Percentiles rank a stretch among this genome's conserved stretches.
These are phyloP conservation scores for Sphagnurus paluster DNA, from an alignment of 1,284 basidiomycete genomes.

Conservation along the genomic window DNA sequence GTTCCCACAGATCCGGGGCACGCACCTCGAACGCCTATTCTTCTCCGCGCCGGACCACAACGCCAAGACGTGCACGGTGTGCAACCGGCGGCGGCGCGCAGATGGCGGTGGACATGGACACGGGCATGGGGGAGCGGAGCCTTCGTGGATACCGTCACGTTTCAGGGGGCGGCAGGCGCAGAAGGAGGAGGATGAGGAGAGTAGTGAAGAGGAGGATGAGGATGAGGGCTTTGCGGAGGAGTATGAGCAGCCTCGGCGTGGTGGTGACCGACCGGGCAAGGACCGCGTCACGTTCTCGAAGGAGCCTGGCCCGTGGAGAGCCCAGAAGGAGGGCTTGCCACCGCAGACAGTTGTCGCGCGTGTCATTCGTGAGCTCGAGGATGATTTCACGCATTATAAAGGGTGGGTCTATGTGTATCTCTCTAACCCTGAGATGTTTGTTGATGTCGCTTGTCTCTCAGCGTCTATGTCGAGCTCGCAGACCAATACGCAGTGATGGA, in stretches of 20 bases:
- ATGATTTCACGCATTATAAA: slow-evolving; percentile 89
- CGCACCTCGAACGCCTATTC: slow-evolving; percentile 74
- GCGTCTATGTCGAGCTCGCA: slow-evolving; percentile 84
- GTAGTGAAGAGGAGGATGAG: slow-evolving; percentile 28
- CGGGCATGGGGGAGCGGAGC: slow-evolving; percentile 11
- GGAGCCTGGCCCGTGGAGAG: slow-evolving; percentile 27
- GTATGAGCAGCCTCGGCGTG: slow-evolving; percentile 43
- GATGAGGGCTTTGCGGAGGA: slow-evolving; percentile 55
- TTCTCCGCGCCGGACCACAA: slow-evolving; percentile 78
- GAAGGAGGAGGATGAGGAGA: slow-evolving; percentile 17
- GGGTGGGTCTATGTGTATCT: slow-evolving; percentile 48
- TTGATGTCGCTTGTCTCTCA: slow-evolving; percentile 33
- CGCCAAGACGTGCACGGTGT: slow-evolving; percentile 63
- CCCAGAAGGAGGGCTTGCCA: slow-evolving; percentile 50
- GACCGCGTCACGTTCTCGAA: slow-evolving; percentile 26
- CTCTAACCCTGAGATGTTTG: slow-evolving; percentile 6
- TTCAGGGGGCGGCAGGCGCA: slow-evolving; percentile 15
- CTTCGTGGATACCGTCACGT: slow-evolving; percentile 28
- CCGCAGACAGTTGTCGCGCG: slow-evolving; percentile 82
- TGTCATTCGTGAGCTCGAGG: slow-evolving; percentile 83
- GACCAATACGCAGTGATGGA: slow-evolving; percentile 90
- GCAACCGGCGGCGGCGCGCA: slow-evolving; percentile 46
- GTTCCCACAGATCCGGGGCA: slow-evolving; percentile 80
- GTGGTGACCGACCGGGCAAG: too few relatives aligned
- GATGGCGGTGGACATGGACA: too few relatives aligned